A percentile compares a stretch with the other conserved stretches of the same genome.
Conservation (phyloP, 1,284 basidiomycete species). For the Irpex sp. region DNA sequence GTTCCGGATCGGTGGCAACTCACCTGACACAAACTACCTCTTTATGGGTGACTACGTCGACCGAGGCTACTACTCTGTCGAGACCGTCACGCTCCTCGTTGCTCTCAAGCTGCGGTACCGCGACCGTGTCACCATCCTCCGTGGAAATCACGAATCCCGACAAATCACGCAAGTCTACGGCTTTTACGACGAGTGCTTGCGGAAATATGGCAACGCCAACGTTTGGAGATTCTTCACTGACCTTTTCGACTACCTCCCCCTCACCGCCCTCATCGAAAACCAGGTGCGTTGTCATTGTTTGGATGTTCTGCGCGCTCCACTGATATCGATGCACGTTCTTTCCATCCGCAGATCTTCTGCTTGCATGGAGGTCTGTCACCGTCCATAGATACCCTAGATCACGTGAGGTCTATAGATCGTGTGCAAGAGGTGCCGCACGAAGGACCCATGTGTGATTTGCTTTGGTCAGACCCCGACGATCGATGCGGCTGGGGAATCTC, state of each 20-base stretch:
- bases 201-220: conserved; percentile 99
- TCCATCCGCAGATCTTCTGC: conserved; percentile 87
- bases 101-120: conserved; percentile 98
- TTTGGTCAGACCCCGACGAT: conserved; percentile 99
- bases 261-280: conserved; percentile 97
- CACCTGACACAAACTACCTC: conserved; percentile 99
- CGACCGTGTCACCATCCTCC: conserved; percentile 96
- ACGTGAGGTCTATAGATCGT: conserved; percentile 96
- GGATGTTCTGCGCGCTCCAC: background rate
- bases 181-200: conserved; percentile 98
- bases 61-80: conserved; percentile 98
- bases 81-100: conserved; percentile 98
- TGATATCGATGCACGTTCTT: background rate
- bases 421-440: conserved; percentile 99
- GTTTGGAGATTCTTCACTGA: conserved; percentile 99
- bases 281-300: conserved; percentile 64
- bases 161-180: conserved; percentile 99
- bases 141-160: conserved; percentile 97
- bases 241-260: conserved; percentile 96
- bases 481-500: conserved; percentile 99
- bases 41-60: conserved; percentile 99
- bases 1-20: conserved; percentile 99
- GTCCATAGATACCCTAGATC: conserved; percentile 98
- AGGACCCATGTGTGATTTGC: conserved; percentile 98
- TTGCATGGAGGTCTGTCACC: conserved; percentile 98